Conservation (phyloP, 129 eudicot species). For the Flaveria ramosissima region DNA sequence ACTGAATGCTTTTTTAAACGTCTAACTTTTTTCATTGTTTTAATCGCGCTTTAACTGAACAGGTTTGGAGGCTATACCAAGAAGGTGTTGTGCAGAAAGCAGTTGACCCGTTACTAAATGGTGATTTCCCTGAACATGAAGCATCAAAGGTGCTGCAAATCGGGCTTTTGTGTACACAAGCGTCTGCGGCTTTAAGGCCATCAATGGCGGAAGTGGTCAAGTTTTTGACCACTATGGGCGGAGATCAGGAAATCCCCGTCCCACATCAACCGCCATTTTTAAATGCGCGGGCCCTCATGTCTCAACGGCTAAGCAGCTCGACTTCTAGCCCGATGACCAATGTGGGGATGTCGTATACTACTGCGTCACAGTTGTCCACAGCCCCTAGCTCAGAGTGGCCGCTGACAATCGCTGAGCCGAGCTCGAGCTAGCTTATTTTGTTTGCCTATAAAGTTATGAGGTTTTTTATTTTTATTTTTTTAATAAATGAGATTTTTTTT, state of each 20-base stretch:
- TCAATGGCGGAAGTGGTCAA: conserved; percentile 63
- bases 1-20: neutral
- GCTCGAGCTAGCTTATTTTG: conserved; percentile 25
- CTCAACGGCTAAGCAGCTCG: conserved; percentile 37
- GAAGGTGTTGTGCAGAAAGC: conserved; percentile 40
- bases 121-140: conserved; percentile 49
- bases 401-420: conserved; percentile 40
- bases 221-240: conserved; percentile 38
- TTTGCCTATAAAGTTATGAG: neutral
- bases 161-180: conserved; percentile 74
- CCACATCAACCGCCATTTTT: conserved; percentile 74
- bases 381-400: conserved; percentile 58
- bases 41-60: neutral
- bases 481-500: neutral
- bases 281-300: conserved; percentile 39
- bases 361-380: conserved; percentile 54
- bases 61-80: conserved; percentile 70
- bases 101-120: conserved; percentile 51
- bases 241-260: conserved; percentile 39
- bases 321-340: conserved; percentile 42
- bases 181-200: conserved; percentile 62
- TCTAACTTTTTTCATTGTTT: neutral
- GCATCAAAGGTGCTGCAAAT: conserved; percentile 50
- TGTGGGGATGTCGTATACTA: conserved; percentile 42
- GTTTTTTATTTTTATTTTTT: neutral